Evolutionary conservation across 352 stramenopile species (phyloP), one percentile per base, ranked within the genome.

Genomic region (Phytophthora macrochlamydospora): DNA sequence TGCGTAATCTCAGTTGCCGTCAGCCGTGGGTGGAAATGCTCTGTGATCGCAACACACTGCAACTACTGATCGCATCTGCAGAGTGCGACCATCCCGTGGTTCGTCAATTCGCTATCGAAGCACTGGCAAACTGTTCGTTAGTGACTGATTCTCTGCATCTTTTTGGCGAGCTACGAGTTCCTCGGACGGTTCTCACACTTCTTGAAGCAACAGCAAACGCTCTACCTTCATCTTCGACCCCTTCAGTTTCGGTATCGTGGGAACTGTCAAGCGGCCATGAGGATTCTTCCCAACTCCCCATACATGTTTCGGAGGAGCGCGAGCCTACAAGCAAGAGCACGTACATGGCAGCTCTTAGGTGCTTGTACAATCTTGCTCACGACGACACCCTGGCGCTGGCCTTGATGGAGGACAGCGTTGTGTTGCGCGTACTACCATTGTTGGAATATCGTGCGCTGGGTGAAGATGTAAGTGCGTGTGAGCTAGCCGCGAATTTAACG

Each of bases 11-110:
- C 24, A 94, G 81, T 49, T 90, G 83, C 28, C 72, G 71, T 13
- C 79, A 91, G 45, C 80, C 79, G 3, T 93, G 84, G 81, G 87
- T 92, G 8, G 87, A 94, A 60, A 83, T 94, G 79, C 69, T 94
- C 2, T 93, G 87, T 37, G 83, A 92, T 30, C 78, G 87, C 1
- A 87, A 89, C 40, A 91, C 77, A 3, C 59, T 94, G 45, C 67
- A 79, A 7, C 69, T 94, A 33, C 43, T 93, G 12, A 75, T 93
- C 38, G 31, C 51, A 1, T 92, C 91, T 24, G 82, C 80, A 4
- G 76, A 85, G 33, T 62, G 59, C 29, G 74, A 83, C 1, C 69
- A 92, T n/a, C 66, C 69, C 0, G 66, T 88, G 0, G 85, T 91
- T 4, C 67, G 71, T 8, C 85, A 89, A 35, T 92, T 92, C 56